A percentile compares a stretch with the other conserved stretches of the same genome.
Evolutionary conservation across 176 grass and related monocot species (phyloP).

Genomic region (Pontederia paniculata): DNA sequence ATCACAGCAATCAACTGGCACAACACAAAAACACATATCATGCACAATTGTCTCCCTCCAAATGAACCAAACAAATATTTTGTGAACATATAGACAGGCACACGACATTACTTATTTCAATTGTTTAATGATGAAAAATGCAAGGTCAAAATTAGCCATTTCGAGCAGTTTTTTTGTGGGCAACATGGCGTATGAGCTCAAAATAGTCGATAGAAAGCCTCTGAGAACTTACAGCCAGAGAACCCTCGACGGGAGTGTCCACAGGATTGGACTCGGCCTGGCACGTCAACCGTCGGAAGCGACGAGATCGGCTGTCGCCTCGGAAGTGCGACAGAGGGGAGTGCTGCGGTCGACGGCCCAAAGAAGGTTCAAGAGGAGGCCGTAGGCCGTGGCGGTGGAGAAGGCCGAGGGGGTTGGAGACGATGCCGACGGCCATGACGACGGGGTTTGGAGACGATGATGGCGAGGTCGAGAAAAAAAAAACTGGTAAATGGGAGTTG

Average conservation of each 20-base stretch:
- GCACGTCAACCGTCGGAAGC: slow-evolving; percentile 25
- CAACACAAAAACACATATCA: too few species aligned
- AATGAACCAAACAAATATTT: too few species aligned
- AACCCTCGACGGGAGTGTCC: not conserved
- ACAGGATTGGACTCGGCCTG: slow-evolving; percentile 23
- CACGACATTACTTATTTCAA: too few species aligned
- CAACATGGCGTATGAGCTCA: not conserved
- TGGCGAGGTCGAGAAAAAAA: slow-evolving; percentile 17
- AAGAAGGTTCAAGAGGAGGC: slow-evolving; percentile 5
- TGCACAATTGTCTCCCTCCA: too few species aligned
- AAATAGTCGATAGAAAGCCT: not conserved
- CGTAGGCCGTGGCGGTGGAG: slow-evolving; percentile 20
- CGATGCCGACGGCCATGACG: slow-evolving; percentile 2
- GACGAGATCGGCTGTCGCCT: not conserved
- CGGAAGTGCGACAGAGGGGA: slow-evolving; percentile 8
- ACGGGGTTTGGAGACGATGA: not conserved
- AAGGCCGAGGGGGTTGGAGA: slow-evolving; percentile 35
- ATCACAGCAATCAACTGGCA: too few species aligned
- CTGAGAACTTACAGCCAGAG: not conserved
- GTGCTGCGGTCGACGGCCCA: not conserved
- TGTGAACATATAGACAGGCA: too few species aligned
- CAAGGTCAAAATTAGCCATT: too few species aligned
- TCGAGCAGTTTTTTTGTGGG: too few species aligned
- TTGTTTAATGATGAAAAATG: too few species aligned
- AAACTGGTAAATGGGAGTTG: not conserved